Evolutionary conservation across 2,329 filamentous ascomycete species (phyloP), one percentile per base, ranked within the genome.

Genomic region (Fusarium sp.): DNA sequence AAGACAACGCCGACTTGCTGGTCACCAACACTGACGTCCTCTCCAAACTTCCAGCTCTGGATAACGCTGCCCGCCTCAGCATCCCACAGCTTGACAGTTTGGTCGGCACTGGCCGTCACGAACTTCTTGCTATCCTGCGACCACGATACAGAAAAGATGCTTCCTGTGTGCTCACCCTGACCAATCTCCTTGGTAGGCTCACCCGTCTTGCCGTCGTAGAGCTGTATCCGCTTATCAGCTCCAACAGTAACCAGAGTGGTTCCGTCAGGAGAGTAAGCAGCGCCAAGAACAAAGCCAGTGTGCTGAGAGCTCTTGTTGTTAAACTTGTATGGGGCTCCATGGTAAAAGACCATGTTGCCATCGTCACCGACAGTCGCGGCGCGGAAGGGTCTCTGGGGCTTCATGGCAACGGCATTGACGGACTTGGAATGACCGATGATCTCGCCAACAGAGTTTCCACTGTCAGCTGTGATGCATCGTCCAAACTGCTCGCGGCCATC

Each of bases 1-100:
- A 95, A 97, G 11, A 96, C 94, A 7, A 99, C 94, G 62, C 96
- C 96, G 35, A 98, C 94, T 81, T 99, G 96, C 83, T 99, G 96
- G 80, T 98, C 89, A 5, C 89, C 88, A 40, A 98, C 87, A 80
- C 90, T 94, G 70, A 92, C 89, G 18, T 92, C 92, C 47, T 95
- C 93, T 24, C 95, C 95, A 81, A 98, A 89, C 73, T 90, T 90
- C 96, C 96, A 99, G 29, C 90, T 94, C 81, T 97, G 93, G 9
- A 92, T 87, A 22, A 90, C 90, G 80, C 93, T 93, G 37, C 93
- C 94, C 16, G 91, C 87, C 80, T 97, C 94, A 3, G 90, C 91
- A 79, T 98, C 95, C 96, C 96, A 99, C 29, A 98, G 89, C 82
- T 95, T 95, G 64, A 99, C 94, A 0, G 95, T 98, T 84, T 96